These are phyloP conservation scores for Anthoceros angustus DNA, from an alignment of 225 moss, liverwort and hornwort species.

Conservation along the genomic window DNA sequence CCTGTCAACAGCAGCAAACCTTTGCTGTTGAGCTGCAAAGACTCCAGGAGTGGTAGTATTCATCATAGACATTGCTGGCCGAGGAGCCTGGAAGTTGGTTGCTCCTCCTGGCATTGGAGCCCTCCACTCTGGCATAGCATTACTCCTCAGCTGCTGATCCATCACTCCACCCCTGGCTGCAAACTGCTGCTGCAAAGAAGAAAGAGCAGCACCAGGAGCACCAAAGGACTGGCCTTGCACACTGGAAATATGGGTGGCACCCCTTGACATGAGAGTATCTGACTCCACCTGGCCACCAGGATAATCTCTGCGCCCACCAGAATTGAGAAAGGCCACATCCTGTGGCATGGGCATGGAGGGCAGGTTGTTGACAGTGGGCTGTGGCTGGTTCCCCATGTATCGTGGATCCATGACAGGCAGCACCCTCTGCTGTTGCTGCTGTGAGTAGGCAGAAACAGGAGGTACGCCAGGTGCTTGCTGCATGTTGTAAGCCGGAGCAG, in stretches of 20 bases:
- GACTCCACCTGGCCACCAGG: background rate
- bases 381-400: conserved; percentile 14
- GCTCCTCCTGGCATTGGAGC: conserved; percentile 1
- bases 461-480: background rate
- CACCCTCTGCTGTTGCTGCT: background rate
- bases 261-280: background rate
- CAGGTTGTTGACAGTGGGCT: conserved; percentile 16
- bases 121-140: background rate
- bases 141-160: background rate
- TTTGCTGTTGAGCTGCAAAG: conserved; percentile 4
- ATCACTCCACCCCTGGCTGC: background rate
- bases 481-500: background rate
- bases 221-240: background rate
- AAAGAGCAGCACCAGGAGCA: background rate
- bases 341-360: conserved; percentile 15
- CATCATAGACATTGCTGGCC: background rate
- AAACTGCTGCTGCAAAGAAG: background rate
- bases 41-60: background rate
- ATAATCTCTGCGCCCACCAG: background rate
- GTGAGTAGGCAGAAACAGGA: background rate
- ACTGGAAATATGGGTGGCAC: background rate
- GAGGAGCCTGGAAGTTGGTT: background rate
- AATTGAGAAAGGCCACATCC: conserved; percentile 5
- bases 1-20: conserved; percentile 1
- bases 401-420: conserved; percentile 15